Base-by-base conservation (phyloP, 108 stramenopile species). In the Aurantiochytrium sp. region DNA sequence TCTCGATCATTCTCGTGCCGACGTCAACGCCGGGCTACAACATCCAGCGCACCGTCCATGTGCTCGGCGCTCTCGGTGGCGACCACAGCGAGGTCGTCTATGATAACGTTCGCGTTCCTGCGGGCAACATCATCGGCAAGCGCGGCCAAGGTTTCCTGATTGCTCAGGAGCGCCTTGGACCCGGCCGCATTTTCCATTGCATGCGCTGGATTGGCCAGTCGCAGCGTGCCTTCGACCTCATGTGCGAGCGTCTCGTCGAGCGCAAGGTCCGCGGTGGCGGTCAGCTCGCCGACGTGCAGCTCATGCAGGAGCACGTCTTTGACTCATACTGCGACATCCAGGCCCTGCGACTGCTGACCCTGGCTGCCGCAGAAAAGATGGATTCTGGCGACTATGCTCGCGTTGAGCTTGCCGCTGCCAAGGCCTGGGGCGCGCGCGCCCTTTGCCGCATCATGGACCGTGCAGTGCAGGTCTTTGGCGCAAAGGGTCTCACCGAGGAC, bases 181-280 rank as follows among this genome's bases (percentile, higher is more conserved):
- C 98, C 29, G 98, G 98, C 69, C 95, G 98, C 45, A 96, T 99
- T 72, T 98, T 98, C 94, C 98, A 99, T 92, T 99, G 98, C 93
- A 99, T 99, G 98, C 92, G 98, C 60, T 95, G 96, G 0, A 91
- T 98, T 87, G 98, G 98, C 5, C 69, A 89, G 72, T 72, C 60
- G 21, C 93, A 94, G 59, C 92, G 93, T 10, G 93, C 92, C 23
- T 58, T 93, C 45, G 89, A 90, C 5, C 53, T 87, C 43, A 83
- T 64, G 59, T 44, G 87, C 19, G 23, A 58, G 58, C 90, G 93
- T 25, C 89, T 72, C 35, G 4, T 43, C 49, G 49, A 58, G 44
- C 88, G 91, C 59, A 60, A 60, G 23, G 89, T 89, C 59, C 90
- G 96, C 87, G 95, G 94, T 91, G 51, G 51, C 28, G 90, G 91